A percentile compares a stretch with the other conserved stretches of the same genome.
phyloP scores from a whole-genome alignment of 2,329 filamentous ascomycete genomes.

The Truncatella angustata region DNA sequence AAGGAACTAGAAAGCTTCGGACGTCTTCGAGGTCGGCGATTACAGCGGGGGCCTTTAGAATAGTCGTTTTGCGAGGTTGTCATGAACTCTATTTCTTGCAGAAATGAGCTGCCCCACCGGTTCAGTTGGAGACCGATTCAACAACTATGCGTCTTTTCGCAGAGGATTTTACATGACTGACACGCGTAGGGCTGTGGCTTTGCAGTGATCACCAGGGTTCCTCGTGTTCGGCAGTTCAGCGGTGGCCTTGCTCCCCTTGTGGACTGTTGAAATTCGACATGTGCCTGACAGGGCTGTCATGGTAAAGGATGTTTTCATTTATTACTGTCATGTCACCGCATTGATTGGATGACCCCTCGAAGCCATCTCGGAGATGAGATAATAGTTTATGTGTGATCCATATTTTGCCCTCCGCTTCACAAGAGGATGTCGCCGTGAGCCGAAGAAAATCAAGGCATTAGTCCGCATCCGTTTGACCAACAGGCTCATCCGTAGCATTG shows the following conservation, averaged over 20 bases:
- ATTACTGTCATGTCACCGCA: background rate
- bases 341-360: background rate
- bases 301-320: background rate
- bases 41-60: background rate
- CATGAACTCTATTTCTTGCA: conserved; percentile 4
- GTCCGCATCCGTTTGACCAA: too few relatives aligned
- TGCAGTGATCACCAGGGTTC: background rate
- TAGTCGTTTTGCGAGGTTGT: background rate
- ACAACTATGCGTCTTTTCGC: too few relatives aligned
- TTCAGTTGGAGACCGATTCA: background rate
- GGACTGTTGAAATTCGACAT: background rate
- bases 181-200: background rate
- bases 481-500: too few relatives aligned
- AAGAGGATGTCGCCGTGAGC: too few relatives aligned
- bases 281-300: background rate
- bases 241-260: too few relatives aligned
- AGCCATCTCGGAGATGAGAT: too few relatives aligned
- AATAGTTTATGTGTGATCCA: too few relatives aligned
- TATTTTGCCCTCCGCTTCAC: too few relatives aligned
- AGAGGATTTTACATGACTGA: too few relatives aligned
- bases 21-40: conserved; percentile 1
- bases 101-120: too few relatives aligned
- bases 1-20: too few relatives aligned
- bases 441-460: too few relatives aligned
- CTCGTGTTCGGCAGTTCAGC: background rate